phyloP scores from a whole-genome alignment of 176 grass and related monocot species.

The Raddia guianensis region DNA sequence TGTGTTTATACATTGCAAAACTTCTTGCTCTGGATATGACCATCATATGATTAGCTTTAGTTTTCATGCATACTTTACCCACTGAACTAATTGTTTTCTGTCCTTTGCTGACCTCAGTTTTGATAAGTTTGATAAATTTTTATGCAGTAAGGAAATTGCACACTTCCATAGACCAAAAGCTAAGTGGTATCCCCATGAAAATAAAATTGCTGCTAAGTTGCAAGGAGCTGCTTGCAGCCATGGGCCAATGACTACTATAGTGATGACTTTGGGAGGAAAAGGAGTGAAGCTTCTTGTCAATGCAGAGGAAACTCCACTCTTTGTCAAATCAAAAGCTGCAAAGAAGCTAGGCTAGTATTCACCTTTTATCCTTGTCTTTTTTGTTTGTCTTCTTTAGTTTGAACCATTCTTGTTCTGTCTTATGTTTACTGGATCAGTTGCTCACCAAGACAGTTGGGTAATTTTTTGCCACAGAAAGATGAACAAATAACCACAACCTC shows the following conservation, averaged over 20 bases:
- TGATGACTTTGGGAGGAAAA: constrained; percentile 88
- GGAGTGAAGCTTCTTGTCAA: constrained; percentile 76
- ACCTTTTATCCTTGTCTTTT: constrained; percentile 16
- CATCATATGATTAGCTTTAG: constrained; percentile 8
- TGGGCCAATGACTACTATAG: constrained; percentile 77
- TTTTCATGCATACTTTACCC: not conserved
- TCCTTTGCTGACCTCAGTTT: constrained; percentile 20
- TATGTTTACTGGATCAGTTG: constrained; percentile 13
- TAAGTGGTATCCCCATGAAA: constrained; percentile 90
- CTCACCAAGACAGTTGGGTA: constrained; percentile 4
- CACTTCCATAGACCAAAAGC: constrained; percentile 94
- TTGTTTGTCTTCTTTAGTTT: constrained; percentile 28
- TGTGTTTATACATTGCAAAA: not conserved
- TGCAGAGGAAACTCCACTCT: constrained; percentile 73
- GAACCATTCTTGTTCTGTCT: constrained; percentile 5
- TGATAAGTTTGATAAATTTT: constrained; percentile 27
- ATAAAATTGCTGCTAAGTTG: constrained; percentile 70
- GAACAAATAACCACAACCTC: not conserved
- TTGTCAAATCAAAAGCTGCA: constrained; percentile 84
- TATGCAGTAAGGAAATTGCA: constrained; percentile 84
- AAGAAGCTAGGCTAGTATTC: constrained; percentile 82
- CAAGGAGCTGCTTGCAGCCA: constrained; percentile 58
- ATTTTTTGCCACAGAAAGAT: not conserved
- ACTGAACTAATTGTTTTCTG: constrained; percentile 25
- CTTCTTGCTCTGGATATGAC: not conserved